phyloP scores from a whole-genome alignment of 352 stramenopile species.

The Elongisporangium senticosum region DNA sequence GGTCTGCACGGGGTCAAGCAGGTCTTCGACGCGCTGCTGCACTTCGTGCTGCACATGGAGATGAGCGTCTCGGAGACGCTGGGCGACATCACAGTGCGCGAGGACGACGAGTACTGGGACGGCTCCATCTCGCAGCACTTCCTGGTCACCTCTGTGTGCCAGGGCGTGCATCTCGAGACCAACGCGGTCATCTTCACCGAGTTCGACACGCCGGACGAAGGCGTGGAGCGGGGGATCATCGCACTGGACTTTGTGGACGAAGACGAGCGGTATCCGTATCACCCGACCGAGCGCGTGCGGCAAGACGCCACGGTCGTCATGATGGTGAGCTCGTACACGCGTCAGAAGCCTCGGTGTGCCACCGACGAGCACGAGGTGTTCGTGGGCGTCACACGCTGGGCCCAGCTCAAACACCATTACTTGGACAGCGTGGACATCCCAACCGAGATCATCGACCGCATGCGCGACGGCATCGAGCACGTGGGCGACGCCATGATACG shows the following conservation, averaged over 20 bases:
- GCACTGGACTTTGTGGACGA: slow-evolving; percentile 36
- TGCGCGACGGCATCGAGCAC: slow-evolving; percentile 25
- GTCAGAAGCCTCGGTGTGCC: slow-evolving; percentile 2
- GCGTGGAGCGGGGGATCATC: slow-evolving; percentile 28
- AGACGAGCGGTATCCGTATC: slow-evolving; percentile 31
- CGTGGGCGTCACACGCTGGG: slow-evolving; percentile 25
- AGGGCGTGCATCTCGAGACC: slow-evolving; percentile 30
- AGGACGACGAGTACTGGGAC: slow-evolving; percentile 40
- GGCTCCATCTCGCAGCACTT: slow-evolving; percentile 30
- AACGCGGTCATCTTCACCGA: slow-evolving; percentile 38
- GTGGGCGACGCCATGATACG: slow-evolving; percentile 28
- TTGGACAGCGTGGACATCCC: slow-evolving; percentile 14
- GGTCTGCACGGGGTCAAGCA: slow-evolving; percentile 18
- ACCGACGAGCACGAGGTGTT: slow-evolving; percentile 11
- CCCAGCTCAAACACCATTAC: slow-evolving; percentile 20
- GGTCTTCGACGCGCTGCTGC: slow-evolving; percentile 38
- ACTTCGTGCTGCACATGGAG: slow-evolving; percentile 47
- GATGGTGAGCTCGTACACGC: slow-evolving; percentile 21
- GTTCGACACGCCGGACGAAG: slow-evolving; percentile 14
- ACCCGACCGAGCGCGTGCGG: slow-evolving; percentile 14
- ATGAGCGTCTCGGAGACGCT: slow-evolving; percentile 41
- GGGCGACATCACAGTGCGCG: slow-evolving; percentile 43
- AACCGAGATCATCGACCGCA: slow-evolving; percentile 13
- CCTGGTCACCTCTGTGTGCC: slow-evolving; percentile 28
- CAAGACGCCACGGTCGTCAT: slow-evolving; percentile 30